A percentile compares a stretch with the other conserved stretches of the same genome.
phyloP scores from a whole-genome alignment of 805 yeast species.

The Lachancea waltii region DNA sequence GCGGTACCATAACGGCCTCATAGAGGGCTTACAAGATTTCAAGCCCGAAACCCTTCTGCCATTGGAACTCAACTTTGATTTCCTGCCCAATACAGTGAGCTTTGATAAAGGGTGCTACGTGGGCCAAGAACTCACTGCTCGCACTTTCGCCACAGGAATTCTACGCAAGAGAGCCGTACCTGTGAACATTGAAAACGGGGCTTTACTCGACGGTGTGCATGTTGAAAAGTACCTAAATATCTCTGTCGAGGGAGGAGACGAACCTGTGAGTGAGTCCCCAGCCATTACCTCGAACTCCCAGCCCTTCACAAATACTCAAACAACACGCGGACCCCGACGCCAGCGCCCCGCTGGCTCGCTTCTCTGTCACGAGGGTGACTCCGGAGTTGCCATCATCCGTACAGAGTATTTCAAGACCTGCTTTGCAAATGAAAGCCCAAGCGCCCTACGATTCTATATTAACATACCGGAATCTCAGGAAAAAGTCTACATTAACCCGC shows the following conservation, averaged over 20 bases:
- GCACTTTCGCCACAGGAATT: constrained; percentile 77
- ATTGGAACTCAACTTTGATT: constrained; percentile 75
- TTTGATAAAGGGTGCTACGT: constrained; percentile 92
- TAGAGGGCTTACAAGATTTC: constrained; percentile 49
- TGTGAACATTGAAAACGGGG: constrained; percentile 31
- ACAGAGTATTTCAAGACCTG: constrained; percentile 39
- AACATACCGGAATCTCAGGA: constrained; percentile 23
- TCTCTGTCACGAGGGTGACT: constrained; percentile 47
- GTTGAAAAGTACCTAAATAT: constrained; percentile 7
- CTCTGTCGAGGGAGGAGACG: background rate
- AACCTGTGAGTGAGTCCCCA: too few species aligned
- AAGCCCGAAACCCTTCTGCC: constrained; percentile 57
- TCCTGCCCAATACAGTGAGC: constrained; percentile 64
- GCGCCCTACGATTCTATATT: constrained; percentile 24
- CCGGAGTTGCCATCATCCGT: constrained; percentile 61
- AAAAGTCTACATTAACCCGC: constrained; percentile 16
- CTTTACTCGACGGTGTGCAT: constrained; percentile 1
- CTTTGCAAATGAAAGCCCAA: background rate
- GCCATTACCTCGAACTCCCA: too few species aligned
- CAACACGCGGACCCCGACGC: constrained; percentile 28
- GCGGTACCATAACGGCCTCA: constrained; percentile 42
- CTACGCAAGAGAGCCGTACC: constrained; percentile 83
- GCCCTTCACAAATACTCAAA: constrained; percentile 20
- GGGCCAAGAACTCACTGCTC: constrained; percentile 91
- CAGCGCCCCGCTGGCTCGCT: constrained; percentile 55